Evolutionary conservation across 2,329 filamentous ascomycete genomes (phyloP), one percentile per base, ranked within the genome.

Genomic region (Colletotrichum liriopes): DNA sequence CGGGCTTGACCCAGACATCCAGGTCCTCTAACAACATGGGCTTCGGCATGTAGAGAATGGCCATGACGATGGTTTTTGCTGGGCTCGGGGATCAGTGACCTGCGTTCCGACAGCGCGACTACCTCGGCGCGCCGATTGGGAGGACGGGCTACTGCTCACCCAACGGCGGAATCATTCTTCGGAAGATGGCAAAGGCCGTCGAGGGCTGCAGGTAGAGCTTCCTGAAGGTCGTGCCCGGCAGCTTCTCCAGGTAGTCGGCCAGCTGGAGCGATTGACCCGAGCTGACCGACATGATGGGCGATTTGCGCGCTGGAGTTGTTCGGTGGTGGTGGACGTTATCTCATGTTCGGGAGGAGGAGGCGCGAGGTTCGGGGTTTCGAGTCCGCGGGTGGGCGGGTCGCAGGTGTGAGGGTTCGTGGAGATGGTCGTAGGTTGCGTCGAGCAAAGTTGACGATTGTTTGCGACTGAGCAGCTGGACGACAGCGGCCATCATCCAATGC

Each of bases 21-120:
- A 99, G 89, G 78, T 97, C 93, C 74, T 90, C 86, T n/a, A 94
- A 88, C 2, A 91, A 89, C 74, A 98, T 90, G 0, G 96, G 94
- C 14, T 89, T 87, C 51, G 94, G 93, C 85, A 97, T 93, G 84
- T 98, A 99, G 5, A 99, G 91, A 78, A 99, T 91, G 49, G 94
- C 93, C 93, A 98, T 98, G 73, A 99, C 96, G 78, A 99, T 93
- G 20, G 92, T 94, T 87, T 99, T 98, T 77, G 96, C 96, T 94
- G 77, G 39, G 41, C n/a, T 49, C 32, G 37, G 23, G 58, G 47
- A 66, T 72, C 60, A 52, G 59, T 70, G 43, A 45, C 37, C 20
- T 35, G 39, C 47, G 26, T 35, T 67, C 63, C 49, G 62, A 60
- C 26, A 18, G 47, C 32, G 20, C 51, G 49, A 49, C 29, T 18